Base-by-base conservation (phyloP, 768 basidiomycete genomes). In the Agaricus blazei region DNA sequence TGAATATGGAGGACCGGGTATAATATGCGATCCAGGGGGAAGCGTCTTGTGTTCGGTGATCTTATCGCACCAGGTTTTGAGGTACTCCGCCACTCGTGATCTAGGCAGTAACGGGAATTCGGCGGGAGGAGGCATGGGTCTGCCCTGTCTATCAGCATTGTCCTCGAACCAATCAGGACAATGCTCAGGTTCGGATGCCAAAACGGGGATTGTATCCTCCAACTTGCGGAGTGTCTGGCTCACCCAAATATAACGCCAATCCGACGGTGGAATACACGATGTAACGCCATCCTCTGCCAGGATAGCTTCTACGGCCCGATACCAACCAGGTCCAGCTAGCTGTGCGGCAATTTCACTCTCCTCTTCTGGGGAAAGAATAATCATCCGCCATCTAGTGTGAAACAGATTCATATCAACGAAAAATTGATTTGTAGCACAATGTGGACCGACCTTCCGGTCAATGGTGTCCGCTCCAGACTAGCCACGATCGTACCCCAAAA, bases 221-320 rank as follows among this genome's bases (percentile, higher is more conserved):
- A 99, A 80, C 52, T 76, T 75, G 15, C 88, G 83, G 23, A 98
- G 72, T 2, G 90, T 92, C 19, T 84, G 78, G 52, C 80, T 78
- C 9, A 96, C 93, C 95, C 96, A 98, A 19, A 72, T 64, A 65
- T 90, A 88, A 56, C 95, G 82, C 96, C 96, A 98, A 70, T 99
- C 96, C 26, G 75, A 78, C 1, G 77, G 68, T 34, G 89, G 81
- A 51, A 98, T 76, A 37, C 90, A 75, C 42, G 73, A 73, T 3
- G 82, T 80, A 48, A 83, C 69, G 4, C 82, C 84, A 57, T 88
- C 79, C 57, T 80, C 66, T 6, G 86, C 75, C 11, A 98, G 78
- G 44, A 96, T 90, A 38, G 89, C 83, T 37, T 81, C 78, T 19
- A 98, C 88, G 37, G 91, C 87, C 58, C 78, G 74, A 68, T 88